phyloP scores from a whole-genome alignment of 305 asterid species.

The Solanum hybrid region DNA sequence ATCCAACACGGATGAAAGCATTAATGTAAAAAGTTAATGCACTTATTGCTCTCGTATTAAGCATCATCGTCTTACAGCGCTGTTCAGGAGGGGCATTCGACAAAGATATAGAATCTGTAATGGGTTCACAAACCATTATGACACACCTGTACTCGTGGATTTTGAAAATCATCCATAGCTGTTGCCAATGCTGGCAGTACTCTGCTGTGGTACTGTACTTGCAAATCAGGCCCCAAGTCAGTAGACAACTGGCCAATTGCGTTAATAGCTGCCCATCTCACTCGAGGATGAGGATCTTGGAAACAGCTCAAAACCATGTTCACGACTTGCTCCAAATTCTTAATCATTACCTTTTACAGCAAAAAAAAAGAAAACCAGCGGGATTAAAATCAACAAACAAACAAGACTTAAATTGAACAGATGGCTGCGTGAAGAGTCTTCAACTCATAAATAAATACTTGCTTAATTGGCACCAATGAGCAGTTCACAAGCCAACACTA shows the following conservation, averaged over 20 bases:
- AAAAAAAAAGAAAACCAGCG: background rate
- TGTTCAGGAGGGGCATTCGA: background rate
- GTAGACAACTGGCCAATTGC: constrained; percentile 86
- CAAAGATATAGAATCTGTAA: background rate
- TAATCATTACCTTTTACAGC: constrained; percentile 60
- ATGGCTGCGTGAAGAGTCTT: background rate
- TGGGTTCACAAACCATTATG: background rate
- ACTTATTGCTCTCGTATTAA: background rate
- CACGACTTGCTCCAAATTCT: constrained; percentile 77
- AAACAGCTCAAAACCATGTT: constrained; percentile 80
- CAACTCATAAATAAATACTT: background rate
- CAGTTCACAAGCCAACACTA: background rate
- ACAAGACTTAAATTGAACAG: background rate
- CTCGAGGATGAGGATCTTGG: constrained; percentile 95
- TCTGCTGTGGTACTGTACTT: constrained; percentile 62
- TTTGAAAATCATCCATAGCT: constrained; percentile 91
- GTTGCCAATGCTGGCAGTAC: constrained; percentile 71
- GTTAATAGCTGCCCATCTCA: constrained; percentile 87
- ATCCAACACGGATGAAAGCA: background rate
- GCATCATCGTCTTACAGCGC: background rate
- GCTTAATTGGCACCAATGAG: background rate
- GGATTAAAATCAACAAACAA: background rate
- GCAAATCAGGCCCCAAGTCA: constrained; percentile 88
- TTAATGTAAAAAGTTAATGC: background rate
- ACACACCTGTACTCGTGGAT: constrained; percentile 89